A percentile compares a stretch with the other conserved stretches of the same genome.
These are phyloP conservation scores for Solanum habrochaites DNA, from an alignment of 257 asterid species.

Conservation along the genomic window DNA sequence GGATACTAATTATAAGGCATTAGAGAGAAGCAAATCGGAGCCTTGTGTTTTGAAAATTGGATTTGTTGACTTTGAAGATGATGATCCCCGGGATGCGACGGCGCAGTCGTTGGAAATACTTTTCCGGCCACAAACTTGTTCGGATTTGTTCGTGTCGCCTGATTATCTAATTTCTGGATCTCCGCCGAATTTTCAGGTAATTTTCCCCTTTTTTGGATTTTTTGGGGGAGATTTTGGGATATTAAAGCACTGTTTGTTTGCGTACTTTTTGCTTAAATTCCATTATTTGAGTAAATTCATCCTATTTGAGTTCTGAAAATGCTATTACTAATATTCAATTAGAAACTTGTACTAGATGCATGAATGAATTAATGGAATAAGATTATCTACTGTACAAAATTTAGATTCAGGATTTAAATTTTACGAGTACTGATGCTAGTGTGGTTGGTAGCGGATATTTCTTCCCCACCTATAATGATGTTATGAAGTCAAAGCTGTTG, in stretches of 20 bases:
- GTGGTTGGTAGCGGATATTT: background rate
- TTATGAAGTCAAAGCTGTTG: background rate
- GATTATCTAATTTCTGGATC: slow-evolving; percentile 15
- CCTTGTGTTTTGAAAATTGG: slow-evolving; percentile 16
- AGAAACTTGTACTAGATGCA: background rate
- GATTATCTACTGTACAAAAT: background rate
- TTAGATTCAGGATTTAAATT: background rate
- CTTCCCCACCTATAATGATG: background rate
- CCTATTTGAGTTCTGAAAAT: background rate
- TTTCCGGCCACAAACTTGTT: slow-evolving; percentile 35
- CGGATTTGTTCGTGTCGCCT: slow-evolving; percentile 24
- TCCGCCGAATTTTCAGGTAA: slow-evolving; percentile 12
- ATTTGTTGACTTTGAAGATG: background rate
- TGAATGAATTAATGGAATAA: background rate
- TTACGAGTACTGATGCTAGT: background rate
- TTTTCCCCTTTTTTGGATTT: background rate
- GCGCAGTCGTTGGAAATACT: slow-evolving; percentile 18
- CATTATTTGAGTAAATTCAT: background rate
- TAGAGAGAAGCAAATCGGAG: slow-evolving; percentile 38
- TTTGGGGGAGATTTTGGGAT: background rate
- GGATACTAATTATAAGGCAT: background rate
- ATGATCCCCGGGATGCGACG: slow-evolving; percentile 1
- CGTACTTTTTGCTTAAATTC: background rate
- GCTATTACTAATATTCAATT: background rate
- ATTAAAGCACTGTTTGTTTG: background rate